Evolutionary conservation across 148 eudicot genomes (phyloP).

Genomic region (Cornus kousa): DNA sequence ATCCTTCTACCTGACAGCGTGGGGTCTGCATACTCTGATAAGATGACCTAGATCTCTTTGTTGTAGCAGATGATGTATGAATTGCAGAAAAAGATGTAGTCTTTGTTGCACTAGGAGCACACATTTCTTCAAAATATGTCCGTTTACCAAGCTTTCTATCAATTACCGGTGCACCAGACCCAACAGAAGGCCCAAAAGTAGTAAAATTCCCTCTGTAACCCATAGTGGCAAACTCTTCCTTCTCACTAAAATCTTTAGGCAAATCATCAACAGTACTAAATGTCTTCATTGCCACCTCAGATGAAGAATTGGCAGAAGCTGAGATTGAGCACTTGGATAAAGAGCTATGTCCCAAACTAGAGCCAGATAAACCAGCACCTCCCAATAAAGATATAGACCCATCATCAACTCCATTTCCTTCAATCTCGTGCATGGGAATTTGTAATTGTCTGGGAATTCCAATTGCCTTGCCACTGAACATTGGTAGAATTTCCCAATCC

Average conservation of each 20-base stretch:
- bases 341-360: conserved; percentile 47
- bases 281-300: conserved; percentile 30
- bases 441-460: conserved; percentile 39
- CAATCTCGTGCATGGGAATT: conserved; percentile 40
- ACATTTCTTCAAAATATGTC: conserved; percentile 48
- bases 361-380: conserved; percentile 32
- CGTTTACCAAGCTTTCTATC: conserved; percentile 70
- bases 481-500: conserved; percentile 62
- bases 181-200: conserved; percentile 36
- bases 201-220: conserved; percentile 23
- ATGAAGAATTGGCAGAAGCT: conserved; percentile 47
- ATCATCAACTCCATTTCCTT: conserved; percentile 37
- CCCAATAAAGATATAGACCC: conserved; percentile 51
- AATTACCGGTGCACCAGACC: conserved; percentile 56
- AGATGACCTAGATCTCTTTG: conserved; percentile 37
- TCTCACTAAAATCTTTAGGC: conserved; percentile 33
- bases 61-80: conserved; percentile 19
- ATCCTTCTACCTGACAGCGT: conserved; percentile 64
- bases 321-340: conserved; percentile 57
- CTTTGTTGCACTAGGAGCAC: conserved; percentile 18
- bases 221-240: conserved; percentile 31
- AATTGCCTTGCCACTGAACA: conserved; percentile 33
- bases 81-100: conserved; percentile 6
- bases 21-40: conserved; percentile 28
- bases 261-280: conserved; percentile 36